Percentiles rank a stretch among this genome's conserved stretches.
These are phyloP conservation scores for Globisporangium ultimum DNA, from an alignment of 352 stramenopile genomes.

Conservation along the genomic window DNA sequence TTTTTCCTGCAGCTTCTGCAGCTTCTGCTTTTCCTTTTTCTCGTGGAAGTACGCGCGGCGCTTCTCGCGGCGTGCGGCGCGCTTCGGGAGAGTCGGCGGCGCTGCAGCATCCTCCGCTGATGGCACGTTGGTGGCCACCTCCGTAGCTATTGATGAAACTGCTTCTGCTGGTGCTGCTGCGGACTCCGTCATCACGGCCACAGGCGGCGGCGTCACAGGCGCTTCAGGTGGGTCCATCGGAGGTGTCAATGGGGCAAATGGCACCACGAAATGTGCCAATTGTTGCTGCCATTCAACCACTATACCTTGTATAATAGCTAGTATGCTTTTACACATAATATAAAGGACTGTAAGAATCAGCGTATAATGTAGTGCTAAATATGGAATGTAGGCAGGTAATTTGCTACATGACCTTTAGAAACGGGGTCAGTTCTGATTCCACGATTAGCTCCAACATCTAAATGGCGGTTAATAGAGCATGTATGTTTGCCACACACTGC, in stretches of 20 bases:
- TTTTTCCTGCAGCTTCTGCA: constrained; percentile 42
- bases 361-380: no score
- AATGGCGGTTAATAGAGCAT: no score
- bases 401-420: no score
- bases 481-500: no score
- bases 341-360: no score
- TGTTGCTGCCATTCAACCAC: not conserved
- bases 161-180: constrained; percentile 1
- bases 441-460: not conserved
- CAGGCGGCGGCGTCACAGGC: not conserved
- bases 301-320: not conserved
- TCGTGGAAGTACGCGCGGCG: constrained; percentile 65
- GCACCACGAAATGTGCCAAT: not conserved
- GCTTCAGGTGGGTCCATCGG: not conserved
- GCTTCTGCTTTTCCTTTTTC: constrained; percentile 87
- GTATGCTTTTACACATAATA: no score
- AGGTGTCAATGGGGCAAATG: not conserved
- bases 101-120: constrained; percentile 6
- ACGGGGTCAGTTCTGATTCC: not conserved
- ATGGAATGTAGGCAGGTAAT: no score
- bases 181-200: not conserved
- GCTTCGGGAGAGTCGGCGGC: constrained; percentile 34
- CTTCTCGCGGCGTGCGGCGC: constrained; percentile 56
- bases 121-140: no score
- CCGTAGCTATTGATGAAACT: not conserved